Evolutionary conservation across 371 early-diverging fungal species (phyloP).

Genomic region (Aphelidium insulamus): DNA sequence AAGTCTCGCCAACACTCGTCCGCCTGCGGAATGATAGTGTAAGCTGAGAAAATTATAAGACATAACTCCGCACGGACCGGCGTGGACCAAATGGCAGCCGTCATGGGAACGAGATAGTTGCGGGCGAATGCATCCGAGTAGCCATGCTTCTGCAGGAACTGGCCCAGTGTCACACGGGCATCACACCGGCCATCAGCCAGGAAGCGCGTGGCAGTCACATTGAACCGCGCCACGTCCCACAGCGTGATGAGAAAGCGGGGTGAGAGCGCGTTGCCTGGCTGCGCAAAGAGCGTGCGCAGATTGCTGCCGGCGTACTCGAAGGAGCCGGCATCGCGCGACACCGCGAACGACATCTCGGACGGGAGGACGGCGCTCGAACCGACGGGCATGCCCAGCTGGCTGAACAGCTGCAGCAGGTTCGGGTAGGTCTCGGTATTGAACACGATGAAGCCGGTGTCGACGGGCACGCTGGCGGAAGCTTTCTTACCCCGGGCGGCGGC

Average conservation of each 20-base stretch:
- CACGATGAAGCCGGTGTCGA: slow-evolving; percentile 44
- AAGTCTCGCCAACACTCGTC: slow-evolving; percentile 22
- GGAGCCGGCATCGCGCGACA: slow-evolving; percentile 26
- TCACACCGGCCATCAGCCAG: slow-evolving; percentile 3
- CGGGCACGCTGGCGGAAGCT: slow-evolving; percentile 10
- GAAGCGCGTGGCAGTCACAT: slow-evolving; percentile 17
- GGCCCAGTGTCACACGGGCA: slow-evolving; percentile 6
- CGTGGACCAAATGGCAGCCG: slow-evolving; percentile 34
- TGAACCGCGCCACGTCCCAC: slow-evolving; percentile 22
- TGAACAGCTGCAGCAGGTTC: slow-evolving; percentile 13
- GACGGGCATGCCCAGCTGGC: slow-evolving; percentile 15
- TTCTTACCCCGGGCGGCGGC: background rate
- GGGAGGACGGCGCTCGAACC: slow-evolving; percentile 6
- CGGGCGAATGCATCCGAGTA: slow-evolving; percentile 25
- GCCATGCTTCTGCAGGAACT: slow-evolving; percentile 15
- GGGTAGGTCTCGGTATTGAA: slow-evolving; percentile 25
- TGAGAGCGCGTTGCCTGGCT: slow-evolving; percentile 16
- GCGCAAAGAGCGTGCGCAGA: slow-evolving; percentile 22
- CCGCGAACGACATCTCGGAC: slow-evolving; percentile 28
- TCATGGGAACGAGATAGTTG: slow-evolving; percentile 31
- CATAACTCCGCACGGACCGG: too few relatives aligned
- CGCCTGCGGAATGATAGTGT: too few relatives aligned
- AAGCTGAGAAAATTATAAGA: too few relatives aligned
- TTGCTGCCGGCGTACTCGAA: slow-evolving; percentile 36
- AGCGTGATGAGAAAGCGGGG: slow-evolving; percentile 21